A percentile compares a stretch with the other conserved stretches of the same genome.
Conservation (phyloP, 306 rosid genomes). For the Sindora glabra region DNA sequence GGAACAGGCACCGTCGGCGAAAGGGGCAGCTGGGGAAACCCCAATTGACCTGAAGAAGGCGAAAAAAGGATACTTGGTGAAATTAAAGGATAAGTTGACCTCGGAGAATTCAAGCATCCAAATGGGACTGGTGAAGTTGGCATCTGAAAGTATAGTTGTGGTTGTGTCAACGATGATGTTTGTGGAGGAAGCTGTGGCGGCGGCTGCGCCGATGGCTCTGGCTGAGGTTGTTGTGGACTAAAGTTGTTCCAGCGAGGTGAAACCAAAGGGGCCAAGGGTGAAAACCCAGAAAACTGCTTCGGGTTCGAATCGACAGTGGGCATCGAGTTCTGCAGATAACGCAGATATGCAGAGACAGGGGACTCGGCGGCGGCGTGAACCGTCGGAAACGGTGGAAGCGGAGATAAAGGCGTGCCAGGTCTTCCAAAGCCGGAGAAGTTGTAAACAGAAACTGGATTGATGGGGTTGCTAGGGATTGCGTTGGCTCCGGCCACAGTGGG, state of each 20-base stretch:
- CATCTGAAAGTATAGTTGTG: constrained; percentile 36
- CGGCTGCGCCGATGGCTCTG: neutral
- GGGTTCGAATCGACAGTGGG: constrained; percentile 33
- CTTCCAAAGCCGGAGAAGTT: constrained; percentile 41
- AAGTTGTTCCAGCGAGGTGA: constrained; percentile 62
- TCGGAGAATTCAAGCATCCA: constrained; percentile 84
- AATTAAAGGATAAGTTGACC: constrained; percentile 48
- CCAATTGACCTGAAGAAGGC: constrained; percentile 61
- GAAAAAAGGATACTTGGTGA: constrained; percentile 69
- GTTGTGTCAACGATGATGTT: neutral
- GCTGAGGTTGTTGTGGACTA: constrained; percentile 20
- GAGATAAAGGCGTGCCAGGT: constrained; percentile 61
- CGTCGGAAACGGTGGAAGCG: constrained; percentile 81
- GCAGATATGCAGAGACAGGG: constrained; percentile 82
- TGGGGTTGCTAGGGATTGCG: constrained; percentile 19
- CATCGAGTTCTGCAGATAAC: constrained; percentile 51
- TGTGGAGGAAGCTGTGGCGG: constrained; percentile 10
- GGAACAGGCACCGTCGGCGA: constrained; percentile 80
- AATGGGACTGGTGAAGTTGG: constrained; percentile 67
- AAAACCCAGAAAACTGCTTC: constrained; percentile 66
- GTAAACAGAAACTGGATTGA: neutral
- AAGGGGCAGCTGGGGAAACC: constrained; percentile 85
- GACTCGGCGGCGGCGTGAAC: constrained; percentile 92
- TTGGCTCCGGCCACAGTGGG: neutral
- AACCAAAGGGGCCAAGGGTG: constrained; percentile 53